Evolutionary conservation across 1,284 basidiomycete species (phyloP), one percentile per base, ranked within the genome.

Genomic region (Malassezia restricta): DNA sequence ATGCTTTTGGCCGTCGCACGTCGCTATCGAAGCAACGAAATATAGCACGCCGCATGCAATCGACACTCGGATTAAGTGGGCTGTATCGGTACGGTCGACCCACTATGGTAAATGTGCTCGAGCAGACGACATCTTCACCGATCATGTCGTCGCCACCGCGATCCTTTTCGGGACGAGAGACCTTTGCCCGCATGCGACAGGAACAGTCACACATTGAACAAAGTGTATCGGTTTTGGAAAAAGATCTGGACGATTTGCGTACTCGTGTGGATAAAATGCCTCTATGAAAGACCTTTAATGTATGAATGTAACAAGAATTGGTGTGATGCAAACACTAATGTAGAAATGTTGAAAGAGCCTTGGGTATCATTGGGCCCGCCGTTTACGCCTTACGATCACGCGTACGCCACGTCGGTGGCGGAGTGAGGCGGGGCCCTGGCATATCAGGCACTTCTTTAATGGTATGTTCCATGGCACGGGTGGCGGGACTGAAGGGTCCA

Each of bases 1-100:
- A 55, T 35, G 43, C 53, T 6, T 55, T 55, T 17, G 53, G 53
- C 14, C 37, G 43, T 8, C 43, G 47, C 35, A 46, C 53, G 8
- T 37, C 35, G n/a, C 47, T 55, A 8, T 20, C 20, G 33, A 40
- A 38, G 11, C 44, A 28, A n/a, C 29, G 40, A n/a, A 37, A 32
- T 14, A 24, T 35, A 17, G 33, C 53, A 7, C 53, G 53, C n/a
- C 53, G 53, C n/a, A 49, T 55, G 53, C 53, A 50, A 42, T 50
- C 47, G 37, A 40, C 53, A 14, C 45, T 55, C 11, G 53, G 53
- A 12, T 43, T 55, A 17, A 44, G 41, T 8, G 48, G 49, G 7
- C 27, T 35, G 28, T 55, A 50, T 29, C 53, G 48, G n/a, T 43
- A 55, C 2, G 51, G 45, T 14, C 47, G 39, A 3, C 33, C 32